Base-by-base conservation (phyloP, 2,329 filamentous ascomycete genomes). In the Pestalotiopsis sp. region DNA sequence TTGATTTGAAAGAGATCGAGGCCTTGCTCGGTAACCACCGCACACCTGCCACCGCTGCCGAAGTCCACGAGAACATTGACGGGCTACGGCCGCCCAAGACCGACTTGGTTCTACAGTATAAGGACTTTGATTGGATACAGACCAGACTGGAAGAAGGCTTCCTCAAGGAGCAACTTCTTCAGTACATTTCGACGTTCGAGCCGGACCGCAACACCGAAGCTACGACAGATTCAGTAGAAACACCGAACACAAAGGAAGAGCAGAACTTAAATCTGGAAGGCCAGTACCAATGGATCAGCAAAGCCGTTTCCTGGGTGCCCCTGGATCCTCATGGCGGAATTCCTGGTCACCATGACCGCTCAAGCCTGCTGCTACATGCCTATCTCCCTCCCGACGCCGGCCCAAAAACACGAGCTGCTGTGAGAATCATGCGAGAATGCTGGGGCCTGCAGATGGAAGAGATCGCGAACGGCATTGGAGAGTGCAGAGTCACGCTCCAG, bases 371-470 rank as follows among this genome's bases (percentile, higher is more conserved):
- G 14, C 68, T 81, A 25, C 71, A 71, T 31, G 78, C 77, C 25
- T 81, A 81, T 45, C 49, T 79, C 23, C 61, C 72, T 61, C 71
- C 70, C 14, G 68, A 68, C 1, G 76, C 72, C 45, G 72, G 73
- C 14, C 71, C 73, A 3, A 89, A 88, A 74, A 75, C 81, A 52
- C 78, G 71, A 36, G 73, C 83, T 12, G 83, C 78, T 0, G 70
- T 83, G 17, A 77, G 76, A 67, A 76, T 90, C 66, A 78, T 89
- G 79, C 80, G 80, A 13, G 76, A 81, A 27, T 82, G 81, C 68
- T 90, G 87, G 87, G 80, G 79, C 3, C 71, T 89, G n/a, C 79
- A 82, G 9, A 81, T 84, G 2, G 78, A 81, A 66, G 84, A 87
- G 70, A 74, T 85, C 17, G 73, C 82, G 14, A 79, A 82, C 23